A percentile compares a stretch with the other conserved stretches of the same genome.
These are phyloP conservation scores for Vitis hybrid DNA, from an alignment of 177 flowering plant species.

Conservation along the genomic window DNA sequence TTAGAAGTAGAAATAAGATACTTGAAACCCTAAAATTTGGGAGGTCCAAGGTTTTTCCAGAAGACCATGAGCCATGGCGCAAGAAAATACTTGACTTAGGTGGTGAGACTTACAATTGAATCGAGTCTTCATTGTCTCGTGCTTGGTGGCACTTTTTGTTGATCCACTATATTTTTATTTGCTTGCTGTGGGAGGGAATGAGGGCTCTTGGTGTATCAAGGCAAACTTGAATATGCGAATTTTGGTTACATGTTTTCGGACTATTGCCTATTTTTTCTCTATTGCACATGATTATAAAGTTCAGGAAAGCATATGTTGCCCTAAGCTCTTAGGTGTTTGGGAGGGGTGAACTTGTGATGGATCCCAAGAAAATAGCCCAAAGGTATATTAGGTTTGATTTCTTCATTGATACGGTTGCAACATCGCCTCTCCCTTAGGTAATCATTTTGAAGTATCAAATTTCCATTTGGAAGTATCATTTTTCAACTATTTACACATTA, in stretches of 20 bases:
- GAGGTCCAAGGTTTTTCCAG: slow-evolving; percentile 51
- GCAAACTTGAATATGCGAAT: slow-evolving; percentile 61
- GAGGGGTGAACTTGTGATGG: slow-evolving; percentile 92
- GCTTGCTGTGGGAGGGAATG: slow-evolving; percentile 47
- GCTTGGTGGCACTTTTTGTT: slow-evolving; percentile 84
- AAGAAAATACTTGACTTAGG: slow-evolving; percentile 78
- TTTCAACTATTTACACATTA: too few relatives aligned
- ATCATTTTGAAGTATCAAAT: neutral
- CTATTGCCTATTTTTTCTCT: slow-evolving; percentile 73
- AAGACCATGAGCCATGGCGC: slow-evolving; percentile 51
- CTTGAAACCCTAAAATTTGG: slow-evolving; percentile 33
- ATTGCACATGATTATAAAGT: slow-evolving; percentile 70
- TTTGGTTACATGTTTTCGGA: slow-evolving; percentile 62
- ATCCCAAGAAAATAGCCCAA: slow-evolving; percentile 67
- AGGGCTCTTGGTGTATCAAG: slow-evolving; percentile 43
- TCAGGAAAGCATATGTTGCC: slow-evolving; percentile 79
- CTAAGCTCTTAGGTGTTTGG: slow-evolving; percentile 86
- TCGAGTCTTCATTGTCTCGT: slow-evolving; percentile 66
- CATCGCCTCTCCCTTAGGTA: slow-evolving; percentile 96
- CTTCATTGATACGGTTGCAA: slow-evolving; percentile 72
- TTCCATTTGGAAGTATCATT: too few relatives aligned
- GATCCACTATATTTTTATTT: slow-evolving; percentile 87
- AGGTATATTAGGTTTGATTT: slow-evolving; percentile 78
- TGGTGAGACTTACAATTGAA: slow-evolving; percentile 78
- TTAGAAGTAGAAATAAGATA: slow-evolving; percentile 26